These are phyloP conservation scores for Russula virescens DNA, from an alignment of 768 basidiomycete species.

Conservation along the genomic window DNA sequence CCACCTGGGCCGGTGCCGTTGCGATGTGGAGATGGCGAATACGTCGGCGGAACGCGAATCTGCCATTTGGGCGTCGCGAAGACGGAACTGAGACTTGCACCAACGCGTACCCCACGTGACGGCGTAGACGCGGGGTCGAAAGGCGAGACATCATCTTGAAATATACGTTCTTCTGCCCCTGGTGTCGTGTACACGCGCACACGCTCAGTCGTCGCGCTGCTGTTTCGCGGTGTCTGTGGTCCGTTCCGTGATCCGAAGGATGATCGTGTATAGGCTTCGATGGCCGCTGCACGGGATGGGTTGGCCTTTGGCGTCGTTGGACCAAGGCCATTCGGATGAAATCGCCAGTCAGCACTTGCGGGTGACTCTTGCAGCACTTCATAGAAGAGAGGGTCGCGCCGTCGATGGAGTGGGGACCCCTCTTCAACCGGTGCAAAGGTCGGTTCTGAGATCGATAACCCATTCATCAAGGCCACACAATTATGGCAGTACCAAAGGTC, in stretches of 20 bases:
- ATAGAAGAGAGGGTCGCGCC: constrained; percentile 55
- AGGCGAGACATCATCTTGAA: constrained; percentile 45
- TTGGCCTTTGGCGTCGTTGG: constrained; percentile 44
- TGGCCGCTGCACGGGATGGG: constrained; percentile 4
- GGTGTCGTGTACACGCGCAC: constrained; percentile 30
- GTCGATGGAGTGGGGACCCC: constrained; percentile 34
- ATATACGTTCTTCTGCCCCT: constrained; percentile 23
- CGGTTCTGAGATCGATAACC: constrained; percentile 43
- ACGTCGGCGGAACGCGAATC: constrained; percentile 1
- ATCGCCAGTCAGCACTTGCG: constrained; percentile 33
- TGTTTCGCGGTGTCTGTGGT: constrained; percentile 40
- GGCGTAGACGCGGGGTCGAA: constrained; percentile 81
- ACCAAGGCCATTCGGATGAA: constrained; percentile 35
- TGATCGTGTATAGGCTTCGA: constrained; percentile 31
- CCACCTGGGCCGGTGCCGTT: background rate
- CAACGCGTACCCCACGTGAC: constrained; percentile 57
- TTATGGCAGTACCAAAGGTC: constrained; percentile 73
- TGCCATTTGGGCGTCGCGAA: constrained; percentile 24
- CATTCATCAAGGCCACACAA: constrained; percentile 39
- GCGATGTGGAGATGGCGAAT: constrained; percentile 5
- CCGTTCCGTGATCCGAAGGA: constrained; percentile 46
- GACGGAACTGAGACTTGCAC: constrained; percentile 11
- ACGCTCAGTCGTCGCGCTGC: constrained; percentile 43
- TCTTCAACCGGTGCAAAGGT: constrained; percentile 66
- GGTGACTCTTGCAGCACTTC: constrained; percentile 52